Evolutionary conservation across 805 yeast species (phyloP).

Genomic region (Monosporozyma yasuniensis): DNA sequence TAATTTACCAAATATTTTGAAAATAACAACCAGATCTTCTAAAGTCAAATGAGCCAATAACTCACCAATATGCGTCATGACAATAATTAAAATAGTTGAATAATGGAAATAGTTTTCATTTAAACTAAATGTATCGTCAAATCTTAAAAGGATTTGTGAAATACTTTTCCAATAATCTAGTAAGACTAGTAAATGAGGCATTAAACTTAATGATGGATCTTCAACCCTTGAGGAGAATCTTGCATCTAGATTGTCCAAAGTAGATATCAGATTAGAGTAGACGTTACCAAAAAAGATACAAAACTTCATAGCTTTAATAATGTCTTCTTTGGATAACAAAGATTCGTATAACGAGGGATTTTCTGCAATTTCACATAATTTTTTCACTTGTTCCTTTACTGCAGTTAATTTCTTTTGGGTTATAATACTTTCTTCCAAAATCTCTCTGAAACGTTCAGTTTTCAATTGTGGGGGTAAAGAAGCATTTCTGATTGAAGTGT

Average conservation of each 20-base stretch:
- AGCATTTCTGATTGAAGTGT: conserved; percentile 21
- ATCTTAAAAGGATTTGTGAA: conserved; percentile 2
- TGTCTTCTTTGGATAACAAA: conserved; percentile 7
- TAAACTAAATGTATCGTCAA: conserved; percentile 3
- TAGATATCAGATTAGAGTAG: conserved; percentile 9
- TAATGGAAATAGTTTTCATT: conserved; percentile 3
- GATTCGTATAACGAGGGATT: not conserved
- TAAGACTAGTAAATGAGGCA: not conserved
- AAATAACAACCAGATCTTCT: conserved; percentile 4
- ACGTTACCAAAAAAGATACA: conserved; percentile 12
- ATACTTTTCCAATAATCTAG: conserved; percentile 8
- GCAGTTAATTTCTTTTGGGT: conserved; percentile 13
- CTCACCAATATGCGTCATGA: conserved; percentile 1
- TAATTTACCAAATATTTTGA: conserved; percentile 5
- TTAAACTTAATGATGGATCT: not conserved
- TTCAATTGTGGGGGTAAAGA: conserved; percentile 17
- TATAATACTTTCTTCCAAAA: conserved; percentile 12
- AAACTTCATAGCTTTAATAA: conserved; percentile 9
- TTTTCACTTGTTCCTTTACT: conserved; percentile 16
- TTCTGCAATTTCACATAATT: conserved; percentile 14
- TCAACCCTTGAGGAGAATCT: conserved; percentile 10
- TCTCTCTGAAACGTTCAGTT: conserved; percentile 12
- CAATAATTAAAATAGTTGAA: conserved; percentile 5
- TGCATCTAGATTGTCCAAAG: conserved; percentile 16
- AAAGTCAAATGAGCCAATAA: not conserved